phyloP scores from a whole-genome alignment of 805 yeast genomes.

The Torulaspora maleeae region DNA sequence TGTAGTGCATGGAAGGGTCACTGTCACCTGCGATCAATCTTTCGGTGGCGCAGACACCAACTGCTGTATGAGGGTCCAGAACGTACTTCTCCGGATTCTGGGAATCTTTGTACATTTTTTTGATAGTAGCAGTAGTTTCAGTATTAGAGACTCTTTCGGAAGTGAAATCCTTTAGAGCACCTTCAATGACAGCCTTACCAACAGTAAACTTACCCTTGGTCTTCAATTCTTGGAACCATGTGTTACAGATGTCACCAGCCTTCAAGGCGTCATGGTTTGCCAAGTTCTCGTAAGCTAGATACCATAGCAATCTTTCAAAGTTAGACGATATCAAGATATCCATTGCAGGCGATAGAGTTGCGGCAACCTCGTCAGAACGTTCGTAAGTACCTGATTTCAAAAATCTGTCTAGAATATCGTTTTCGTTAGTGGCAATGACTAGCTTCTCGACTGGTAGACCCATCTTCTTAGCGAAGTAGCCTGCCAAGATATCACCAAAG shows the following conservation, averaged over 20 bases:
- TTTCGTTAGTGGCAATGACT: conserved; percentile 92
- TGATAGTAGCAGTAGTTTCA: conserved; percentile 77
- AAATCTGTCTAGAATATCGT: conserved; percentile 92
- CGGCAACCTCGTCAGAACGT: conserved; percentile 70
- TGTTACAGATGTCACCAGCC: conserved; percentile 69
- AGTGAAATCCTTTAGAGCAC: conserved; percentile 65
- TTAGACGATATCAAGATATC: conserved; percentile 93
- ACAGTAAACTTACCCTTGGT: conserved; percentile 71
- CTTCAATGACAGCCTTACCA: conserved; percentile 54
- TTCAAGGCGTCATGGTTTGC: conserved; percentile 49
- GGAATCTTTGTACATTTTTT: conserved; percentile 53
- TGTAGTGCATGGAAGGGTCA: conserved; percentile 43
- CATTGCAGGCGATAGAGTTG: conserved; percentile 97
- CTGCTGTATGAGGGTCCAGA: conserved; percentile 95
- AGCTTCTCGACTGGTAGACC: conserved; percentile 86
- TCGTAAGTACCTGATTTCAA: conserved; percentile 80
- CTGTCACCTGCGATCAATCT: conserved; percentile 50
- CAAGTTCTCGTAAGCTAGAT: conserved; percentile 67
- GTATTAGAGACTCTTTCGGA: conserved; percentile 76
- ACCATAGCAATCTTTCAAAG: conserved; percentile 96
- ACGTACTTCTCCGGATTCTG: conserved; percentile 62
- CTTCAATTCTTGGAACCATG: conserved; percentile 79
- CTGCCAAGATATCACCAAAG: conserved; percentile 97
- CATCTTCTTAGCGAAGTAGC: conserved; percentile 91
- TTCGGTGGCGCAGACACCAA: conserved; percentile 79